Evolutionary conservation across 192 early-diverging fungal species (phyloP), one percentile per base, ranked within the genome.

Genomic region (Gonapodya sp.): DNA sequence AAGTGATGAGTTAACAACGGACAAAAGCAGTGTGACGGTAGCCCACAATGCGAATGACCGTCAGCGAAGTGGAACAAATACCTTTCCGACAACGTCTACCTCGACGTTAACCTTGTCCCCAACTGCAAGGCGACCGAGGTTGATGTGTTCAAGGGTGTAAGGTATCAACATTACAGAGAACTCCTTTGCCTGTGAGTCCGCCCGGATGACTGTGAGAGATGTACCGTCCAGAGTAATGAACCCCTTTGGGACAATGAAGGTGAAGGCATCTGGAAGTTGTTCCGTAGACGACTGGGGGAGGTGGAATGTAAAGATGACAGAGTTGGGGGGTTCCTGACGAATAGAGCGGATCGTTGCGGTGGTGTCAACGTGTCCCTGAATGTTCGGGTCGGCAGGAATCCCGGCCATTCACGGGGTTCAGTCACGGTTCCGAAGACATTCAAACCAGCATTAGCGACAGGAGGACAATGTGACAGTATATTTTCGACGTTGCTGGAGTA

Each of bases 101-200:
- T 99, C 98, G 74, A 99, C 86, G 84, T 99, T 99, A 79, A 98
- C 94, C 79, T 84, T 85, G 78, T 90, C 89, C 0, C 95, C 96
- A 16, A 92, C 83, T 33, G 87, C 82, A 85, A 94, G 93, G 2
- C 72, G 81, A 1, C 95, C 91, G 88, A 98, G 89, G 35, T 94
- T 93, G 24, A 97, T 94, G 37, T 93, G 88, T 2, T 83, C 81
- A 86, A 96, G 96, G 0, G 96, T 97, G 84, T 99, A 92, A 2
- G 96, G 93, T 82, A 98, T 94, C 86, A 99, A 89, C 96, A 98
- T 97, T 80, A 99, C 92, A 1, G 89, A 90, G 84, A 99, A 99
- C 79, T 89, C 92, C 35, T 89, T 84, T 46, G 91, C 86, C 24
- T 82, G 78, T 73, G 93, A 89, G 82, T 97, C 91, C 35, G 98